phyloP scores from a whole-genome alignment of 2,329 filamentous ascomycete species.

The Conoideocrella luteorostrata region DNA sequence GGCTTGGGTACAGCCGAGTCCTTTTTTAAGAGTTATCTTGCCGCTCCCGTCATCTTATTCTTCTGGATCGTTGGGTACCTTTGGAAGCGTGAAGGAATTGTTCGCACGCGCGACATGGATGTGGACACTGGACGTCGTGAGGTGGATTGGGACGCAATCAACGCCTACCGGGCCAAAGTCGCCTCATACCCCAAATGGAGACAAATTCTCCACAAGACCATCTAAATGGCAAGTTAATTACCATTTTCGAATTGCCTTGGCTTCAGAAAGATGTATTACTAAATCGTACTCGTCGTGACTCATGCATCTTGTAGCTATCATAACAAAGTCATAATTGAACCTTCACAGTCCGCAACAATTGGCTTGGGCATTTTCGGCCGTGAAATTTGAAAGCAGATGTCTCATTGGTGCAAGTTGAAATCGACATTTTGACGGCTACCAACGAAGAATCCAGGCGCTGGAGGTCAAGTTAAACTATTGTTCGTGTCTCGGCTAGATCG shows the following conservation, averaged over 20 bases:
- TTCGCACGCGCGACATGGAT: constrained; percentile 55
- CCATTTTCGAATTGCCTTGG: background rate
- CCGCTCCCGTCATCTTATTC: constrained; percentile 44
- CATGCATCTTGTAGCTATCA: too few relatives aligned
- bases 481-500: too few relatives aligned
- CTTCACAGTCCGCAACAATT: too few relatives aligned
- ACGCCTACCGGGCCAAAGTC: constrained; percentile 44
- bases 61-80: constrained; percentile 54
- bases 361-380: too few relatives aligned
- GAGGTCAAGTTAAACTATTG: too few relatives aligned
- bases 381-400: too few relatives aligned
- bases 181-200: constrained; percentile 48
- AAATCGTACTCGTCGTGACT: too few relatives aligned
- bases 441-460: too few relatives aligned
- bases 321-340: too few relatives aligned
- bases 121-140: constrained; percentile 60
- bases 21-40: constrained; percentile 52
- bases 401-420: too few relatives aligned
- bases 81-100: constrained; percentile 61
- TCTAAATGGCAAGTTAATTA: constrained; percentile 21
- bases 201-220: constrained; percentile 29
- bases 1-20: constrained; percentile 35
- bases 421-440: too few relatives aligned
- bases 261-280: too few relatives aligned
- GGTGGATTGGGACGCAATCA: constrained; percentile 59